Percentiles rank a stretch among this genome's conserved stretches.
These are phyloP conservation scores for Gaultheria prostrata DNA, from an alignment of 148 eudicot genomes.

Conservation along the genomic window DNA sequence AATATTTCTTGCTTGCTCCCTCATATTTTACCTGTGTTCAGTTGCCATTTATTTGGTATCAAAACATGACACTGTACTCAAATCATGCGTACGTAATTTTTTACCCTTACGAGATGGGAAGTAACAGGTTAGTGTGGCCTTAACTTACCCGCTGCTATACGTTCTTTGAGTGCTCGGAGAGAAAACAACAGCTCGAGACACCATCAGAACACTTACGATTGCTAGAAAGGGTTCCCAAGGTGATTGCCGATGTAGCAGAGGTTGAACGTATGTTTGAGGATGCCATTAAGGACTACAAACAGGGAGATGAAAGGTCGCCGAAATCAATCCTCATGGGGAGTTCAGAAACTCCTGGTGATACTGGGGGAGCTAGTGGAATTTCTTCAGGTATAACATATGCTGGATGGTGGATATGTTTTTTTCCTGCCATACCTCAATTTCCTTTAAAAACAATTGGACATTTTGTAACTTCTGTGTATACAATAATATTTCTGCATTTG, in stretches of 20 bases:
- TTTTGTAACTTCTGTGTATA: not conserved
- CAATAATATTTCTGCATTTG: not conserved
- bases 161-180: slow-evolving; percentile 37
- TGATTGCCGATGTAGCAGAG: slow-evolving; percentile 42
- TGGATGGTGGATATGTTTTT: slow-evolving; percentile 9
- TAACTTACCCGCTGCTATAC: slow-evolving; percentile 33
- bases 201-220: slow-evolving; percentile 44
- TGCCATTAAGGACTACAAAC: slow-evolving; percentile 5
- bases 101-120: not conserved
- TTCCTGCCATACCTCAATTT: not conserved
- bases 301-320: slow-evolving; percentile 5
- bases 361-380: slow-evolving; percentile 15
- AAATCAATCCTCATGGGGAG: slow-evolving; percentile 13
- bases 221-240: slow-evolving; percentile 47
- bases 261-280: slow-evolving; percentile 27
- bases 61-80: not conserved
- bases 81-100: not conserved
- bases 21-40: not conserved
- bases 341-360: slow-evolving; percentile 5
- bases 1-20: not conserved
- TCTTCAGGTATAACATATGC: slow-evolving; percentile 20
- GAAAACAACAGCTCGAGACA: slow-evolving; percentile 38
- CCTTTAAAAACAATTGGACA: not conserved
- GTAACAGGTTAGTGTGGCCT: slow-evolving; percentile 23
- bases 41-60: not conserved